Base-by-base conservation (phyloP, 2,329 filamentous ascomycete species). In the Tolypocladium tropicale region DNA sequence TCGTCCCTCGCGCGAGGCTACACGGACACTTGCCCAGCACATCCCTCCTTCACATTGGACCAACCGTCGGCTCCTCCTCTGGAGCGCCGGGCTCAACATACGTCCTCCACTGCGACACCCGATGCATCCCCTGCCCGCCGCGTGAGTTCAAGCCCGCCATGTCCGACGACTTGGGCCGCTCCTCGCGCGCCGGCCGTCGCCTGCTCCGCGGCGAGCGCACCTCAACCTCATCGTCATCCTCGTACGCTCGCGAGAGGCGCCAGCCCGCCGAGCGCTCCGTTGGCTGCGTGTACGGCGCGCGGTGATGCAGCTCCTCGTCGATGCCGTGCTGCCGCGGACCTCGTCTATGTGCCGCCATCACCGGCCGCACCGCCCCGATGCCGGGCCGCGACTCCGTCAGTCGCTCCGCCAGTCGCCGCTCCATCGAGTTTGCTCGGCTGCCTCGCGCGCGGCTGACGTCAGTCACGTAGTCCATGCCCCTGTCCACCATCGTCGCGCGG, bases 321-420 rank as follows among this genome's bases (percentile, higher is more conserved):
- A 74, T 68, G 7, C 71, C 73, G 57, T 75, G 72, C 49, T 73
- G 67, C 48, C 74, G 66, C 59, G 71, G 34, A 30, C 46, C 18
- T n/a, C 57, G 52, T 30, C 30, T 49, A 25, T 16, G 23, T n/a
- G 36, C 18, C 36, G 55, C 55, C 11, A 55, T 51, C 6, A 51
- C 56, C 43, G 52, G 37, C n/a, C 53, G 60, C 53, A 50, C 25
- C n/a, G n/a, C n/a, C 30, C 56, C 49, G 6, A 55, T 55, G n/a
- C 55, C 55, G 23, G 65, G 68, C 23, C 75, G 72, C 55, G 67
- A 68, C 53, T 78, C 78, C 21, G 76, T 70, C 58, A 81, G 76
- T 11, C 79, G 72, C 43, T 77, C 77, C 4, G 78, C 79, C 11
- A 80, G 71, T 25, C 78, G 75, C 49, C 74, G 73, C 56, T 81